Evolutionary conservation across 1,139 yeast genomes (phyloP).

Genomic region (Pneumocystis canis): DNA sequence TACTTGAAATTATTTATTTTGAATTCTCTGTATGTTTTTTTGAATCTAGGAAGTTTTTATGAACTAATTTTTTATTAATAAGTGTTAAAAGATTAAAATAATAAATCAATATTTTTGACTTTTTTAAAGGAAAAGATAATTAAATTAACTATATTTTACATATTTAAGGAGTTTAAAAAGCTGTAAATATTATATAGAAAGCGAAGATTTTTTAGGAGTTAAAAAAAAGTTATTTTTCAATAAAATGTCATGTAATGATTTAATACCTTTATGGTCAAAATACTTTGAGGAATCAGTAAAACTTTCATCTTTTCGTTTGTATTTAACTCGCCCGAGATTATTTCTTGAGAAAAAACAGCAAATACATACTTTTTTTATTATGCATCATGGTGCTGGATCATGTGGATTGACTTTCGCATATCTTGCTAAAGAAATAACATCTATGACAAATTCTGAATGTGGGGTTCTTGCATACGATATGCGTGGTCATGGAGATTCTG

Average conservation of each 20-base stretch:
- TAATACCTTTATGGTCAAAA: background rate
- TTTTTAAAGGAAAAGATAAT: too few species aligned
- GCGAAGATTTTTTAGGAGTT: background rate
- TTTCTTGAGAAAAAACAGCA: conserved; percentile 11
- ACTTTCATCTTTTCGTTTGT: conserved; percentile 35
- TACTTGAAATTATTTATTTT: too few species aligned
- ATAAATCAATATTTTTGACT: too few species aligned
- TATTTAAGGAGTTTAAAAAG: too few species aligned
- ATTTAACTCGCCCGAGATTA: conserved; percentile 40
- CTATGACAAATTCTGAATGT: conserved; percentile 22
- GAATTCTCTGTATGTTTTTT: too few species aligned
- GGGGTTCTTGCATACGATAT: conserved; percentile 64
- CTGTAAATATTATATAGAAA: too few species aligned
- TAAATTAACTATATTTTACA: too few species aligned
- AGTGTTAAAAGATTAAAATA: too few species aligned
- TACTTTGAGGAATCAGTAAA: conserved; percentile 18
- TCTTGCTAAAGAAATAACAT: conserved; percentile 16
- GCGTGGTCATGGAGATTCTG: conserved; percentile 65
- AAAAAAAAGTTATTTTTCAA: conserved; percentile 11
- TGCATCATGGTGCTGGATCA: conserved; percentile 95
- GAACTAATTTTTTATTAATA: too few species aligned
- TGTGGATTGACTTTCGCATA: conserved; percentile 61
- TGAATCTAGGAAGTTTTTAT: too few species aligned
- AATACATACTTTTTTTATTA: conserved; percentile 44
- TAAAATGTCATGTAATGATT: conserved; percentile 5